Conservation (phyloP, 306 rosid species). For the Hippophae rhamnoides region DNA sequence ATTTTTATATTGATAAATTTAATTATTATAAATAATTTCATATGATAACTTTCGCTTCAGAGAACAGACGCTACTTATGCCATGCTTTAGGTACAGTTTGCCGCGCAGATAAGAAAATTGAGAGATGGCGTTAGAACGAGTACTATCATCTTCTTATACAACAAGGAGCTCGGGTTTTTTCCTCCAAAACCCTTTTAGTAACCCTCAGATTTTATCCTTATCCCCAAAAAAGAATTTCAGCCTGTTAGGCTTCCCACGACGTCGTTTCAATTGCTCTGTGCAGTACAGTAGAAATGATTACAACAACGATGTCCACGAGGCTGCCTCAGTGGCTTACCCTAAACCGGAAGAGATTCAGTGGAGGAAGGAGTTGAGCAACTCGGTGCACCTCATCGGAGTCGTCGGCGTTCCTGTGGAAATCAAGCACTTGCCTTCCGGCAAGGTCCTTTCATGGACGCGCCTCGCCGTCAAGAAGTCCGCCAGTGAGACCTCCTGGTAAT, state of each 20-base stretch:
- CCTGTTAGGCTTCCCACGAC: slow-evolving; percentile 14
- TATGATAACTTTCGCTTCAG: no score
- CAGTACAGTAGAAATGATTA: slow-evolving; percentile 23
- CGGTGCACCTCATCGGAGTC: slow-evolving; percentile 65
- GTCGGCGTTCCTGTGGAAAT: slow-evolving; percentile 64
- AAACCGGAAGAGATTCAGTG: slow-evolving; percentile 72
- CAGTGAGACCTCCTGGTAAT: no score
- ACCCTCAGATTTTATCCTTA: slow-evolving; percentile 6
- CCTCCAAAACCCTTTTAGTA: slow-evolving; percentile 19
- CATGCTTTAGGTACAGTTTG: no score
- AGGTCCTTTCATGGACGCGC: slow-evolving; percentile 72
- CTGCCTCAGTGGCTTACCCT: slow-evolving; percentile 32
- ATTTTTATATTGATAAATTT: no score
- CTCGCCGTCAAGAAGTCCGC: slow-evolving; percentile 63
- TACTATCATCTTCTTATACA: no score
- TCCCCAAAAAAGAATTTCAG: neutral
- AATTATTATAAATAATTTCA: no score
- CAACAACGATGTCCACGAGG: slow-evolving; percentile 11
- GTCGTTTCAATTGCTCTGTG: slow-evolving; percentile 35
- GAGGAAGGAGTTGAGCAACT: slow-evolving; percentile 76
- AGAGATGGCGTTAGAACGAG: no score
- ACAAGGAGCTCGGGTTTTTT: neutral
- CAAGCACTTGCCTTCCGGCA: slow-evolving; percentile 71
- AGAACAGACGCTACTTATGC: no score
- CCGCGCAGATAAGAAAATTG: no score